These are phyloP conservation scores for Fusarium newnesense DNA, from an alignment of 2,329 filamentous ascomycete species.

Conservation along the genomic window DNA sequence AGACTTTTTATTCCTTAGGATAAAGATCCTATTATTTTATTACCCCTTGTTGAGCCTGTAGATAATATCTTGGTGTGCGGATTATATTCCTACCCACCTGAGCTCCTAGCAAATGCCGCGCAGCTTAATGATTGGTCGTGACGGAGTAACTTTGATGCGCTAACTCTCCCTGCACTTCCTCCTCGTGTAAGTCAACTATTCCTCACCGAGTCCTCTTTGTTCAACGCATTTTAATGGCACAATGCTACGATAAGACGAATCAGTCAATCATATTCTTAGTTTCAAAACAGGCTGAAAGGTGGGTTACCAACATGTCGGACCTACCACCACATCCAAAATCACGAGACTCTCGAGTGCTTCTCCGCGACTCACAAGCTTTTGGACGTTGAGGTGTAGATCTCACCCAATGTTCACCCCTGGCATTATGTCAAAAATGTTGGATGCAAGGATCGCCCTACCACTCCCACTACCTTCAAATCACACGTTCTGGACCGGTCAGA, in stretches of 20 bases:
- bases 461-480: constrained; percentile 25
- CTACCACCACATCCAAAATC: constrained; percentile 18
- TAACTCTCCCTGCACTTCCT: not conserved
- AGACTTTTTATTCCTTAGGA: too few species aligned
- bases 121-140: constrained; percentile 6
- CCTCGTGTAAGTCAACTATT: constrained; percentile 33
- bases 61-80: too few species aligned
- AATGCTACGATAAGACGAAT: constrained; percentile 24
- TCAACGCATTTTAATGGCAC: constrained; percentile 19
- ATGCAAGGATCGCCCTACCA: constrained; percentile 27
- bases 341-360: constrained; percentile 20
- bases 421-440: constrained; percentile 26
- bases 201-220: constrained; percentile 32
- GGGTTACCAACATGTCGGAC: constrained; percentile 4
- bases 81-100: too few species aligned
- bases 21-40: too few species aligned
- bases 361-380: constrained; percentile 14
- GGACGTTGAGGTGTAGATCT: constrained; percentile 2
- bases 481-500: constrained; percentile 36
- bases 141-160: constrained; percentile 35
- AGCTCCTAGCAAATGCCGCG: not conserved
- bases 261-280: constrained; percentile 17
- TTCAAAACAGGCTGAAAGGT: constrained; percentile 13
- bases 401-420: constrained; percentile 29
- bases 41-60: too few species aligned